Percentiles rank a stretch among this genome's conserved stretches.
These are phyloP conservation scores for Ustilago esculenta DNA, from an alignment of 1,284 basidiomycete genomes.

Conservation along the genomic window DNA sequence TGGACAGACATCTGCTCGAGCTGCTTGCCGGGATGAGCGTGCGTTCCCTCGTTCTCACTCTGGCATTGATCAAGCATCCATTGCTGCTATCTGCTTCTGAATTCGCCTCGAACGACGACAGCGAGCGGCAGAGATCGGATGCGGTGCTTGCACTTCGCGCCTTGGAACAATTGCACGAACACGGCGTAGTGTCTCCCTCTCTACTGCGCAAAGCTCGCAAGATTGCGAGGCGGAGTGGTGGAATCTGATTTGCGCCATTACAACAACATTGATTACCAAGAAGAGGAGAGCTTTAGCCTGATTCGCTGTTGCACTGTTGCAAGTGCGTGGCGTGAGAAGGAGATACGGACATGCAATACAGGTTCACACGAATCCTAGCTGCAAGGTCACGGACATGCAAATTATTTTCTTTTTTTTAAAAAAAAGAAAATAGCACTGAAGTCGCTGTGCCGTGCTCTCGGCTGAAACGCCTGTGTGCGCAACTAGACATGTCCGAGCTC, in stretches of 20 bases:
- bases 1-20: slow-evolving; percentile 8
- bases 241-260: background rate
- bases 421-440: no score
- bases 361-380: no score
- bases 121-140: slow-evolving; percentile 8
- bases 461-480: no score
- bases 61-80: slow-evolving; percentile 14
- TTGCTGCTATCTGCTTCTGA: background rate
- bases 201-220: slow-evolving; percentile 3
- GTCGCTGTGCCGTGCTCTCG: no score
- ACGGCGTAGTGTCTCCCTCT: slow-evolving; percentile 1
- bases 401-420: no score
- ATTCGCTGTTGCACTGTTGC: no score
- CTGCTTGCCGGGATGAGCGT: slow-evolving; percentile 7
- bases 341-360: no score
- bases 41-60: slow-evolving; percentile 7
- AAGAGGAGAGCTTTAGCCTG: no score
- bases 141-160: slow-evolving; percentile 12
- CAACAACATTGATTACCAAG: no score
- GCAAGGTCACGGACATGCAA: no score
- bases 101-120: slow-evolving; percentile 2
- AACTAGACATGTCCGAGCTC: no score
- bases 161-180: slow-evolving; percentile 9
- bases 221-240: slow-evolving; percentile 1
- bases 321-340: no score